Evolutionary conservation across 2,329 filamentous ascomycete species (phyloP), one percentile per base, ranked within the genome.

Genomic region (Trichoderma koningiopsis): DNA sequence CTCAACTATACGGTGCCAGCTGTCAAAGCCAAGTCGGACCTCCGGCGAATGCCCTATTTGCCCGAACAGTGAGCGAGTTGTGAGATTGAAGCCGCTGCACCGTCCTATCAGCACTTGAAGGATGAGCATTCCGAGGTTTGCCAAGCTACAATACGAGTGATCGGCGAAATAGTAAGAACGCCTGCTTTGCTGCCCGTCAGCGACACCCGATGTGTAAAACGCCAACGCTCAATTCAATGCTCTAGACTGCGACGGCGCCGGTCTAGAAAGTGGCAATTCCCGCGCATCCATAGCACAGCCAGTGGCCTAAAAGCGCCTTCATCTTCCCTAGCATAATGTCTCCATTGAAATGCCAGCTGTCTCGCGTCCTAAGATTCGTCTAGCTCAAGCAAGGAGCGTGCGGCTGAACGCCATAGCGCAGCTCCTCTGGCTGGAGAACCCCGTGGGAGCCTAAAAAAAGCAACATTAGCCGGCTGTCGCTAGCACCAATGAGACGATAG

Each of bases 381-480:
- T 22, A 59, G 63, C 29, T 49, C 35, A 66, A 27, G 63, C 37
- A 59, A 31, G 55, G 55, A 43, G 22, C 49, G 63, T 67, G 55
- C 63, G 63, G 63, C 63, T 67, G 63, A 67, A 67, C 53, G 63
- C 49, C 49, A 64, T 52, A 43, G 55, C 47, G 40, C 16, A 22
- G 11, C 33, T 43, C 29, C 55, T 67, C 49, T 37, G 37, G 37
- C 33, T n/a, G 19, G 40, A 43, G 6, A 43, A n/a, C 16, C 40
- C 19, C n/a, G 13, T 59, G 22, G 55, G 19, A 19, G 55, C 63
- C 63, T 67, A 67, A 67, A 67, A 66, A 67, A 67, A 67, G 64
- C 64, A 67, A 33, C 64, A 67, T 56, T 56, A 59, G 64, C 55
- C 27, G 49, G 49, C 14, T 24, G 47, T 33, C 61, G 29, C 49